Evolutionary conservation across 164 flowering plant species (phyloP), one percentile per base, ranked within the genome.

Genomic region (Liriodendron chinense): DNA sequence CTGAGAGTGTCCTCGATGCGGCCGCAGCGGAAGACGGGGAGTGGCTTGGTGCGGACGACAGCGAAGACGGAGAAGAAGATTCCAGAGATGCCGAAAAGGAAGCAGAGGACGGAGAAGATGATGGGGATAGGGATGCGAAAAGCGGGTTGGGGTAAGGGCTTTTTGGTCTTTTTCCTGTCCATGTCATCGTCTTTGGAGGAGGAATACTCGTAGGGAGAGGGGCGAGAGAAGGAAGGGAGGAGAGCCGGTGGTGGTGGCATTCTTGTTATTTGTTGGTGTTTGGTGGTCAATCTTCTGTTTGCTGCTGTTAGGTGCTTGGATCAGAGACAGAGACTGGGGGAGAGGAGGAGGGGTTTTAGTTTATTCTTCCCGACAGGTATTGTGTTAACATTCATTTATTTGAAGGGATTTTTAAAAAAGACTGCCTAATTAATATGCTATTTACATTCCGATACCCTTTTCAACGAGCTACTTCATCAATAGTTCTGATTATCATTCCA

Each of bases 1-100:
- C 87, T 78, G 73, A 85, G 82, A 22, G 87, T 82, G 78, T 85
- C 91, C 76, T 82, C 68, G n/a, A 47, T 56, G 77, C 85, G 78
- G 21, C 89, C 83, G 72, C 89, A 86, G 43, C 85, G 87, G 79
- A 83, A 79, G 18, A 78, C 80, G 22, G 86, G 85, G 18, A 70
- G 9, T 0, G 86, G 83, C 8, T 25, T 49, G 43, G 82, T 74
- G 48, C 78, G 80, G 66, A 75, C 77, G 73, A 82, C 47, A 50
- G 83, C 79, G 74, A 70, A 34, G 74, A 85, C 26, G 73, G 87
- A 79, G 82, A 85, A 82, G 48, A 82, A 14, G 3, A 77, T 78
- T 9, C 87, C 90, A 75, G 86, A 62, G 56, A 84, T 21, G 50
- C 88, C 88, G 57, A 85, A 57, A 26, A 78, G n/a, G 72, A 84